Percentiles rank a stretch among this genome's conserved stretches.
Evolutionary conservation across 352 stramenopile genomes (phyloP).

Genomic region (Thraustotheca clavata): DNA sequence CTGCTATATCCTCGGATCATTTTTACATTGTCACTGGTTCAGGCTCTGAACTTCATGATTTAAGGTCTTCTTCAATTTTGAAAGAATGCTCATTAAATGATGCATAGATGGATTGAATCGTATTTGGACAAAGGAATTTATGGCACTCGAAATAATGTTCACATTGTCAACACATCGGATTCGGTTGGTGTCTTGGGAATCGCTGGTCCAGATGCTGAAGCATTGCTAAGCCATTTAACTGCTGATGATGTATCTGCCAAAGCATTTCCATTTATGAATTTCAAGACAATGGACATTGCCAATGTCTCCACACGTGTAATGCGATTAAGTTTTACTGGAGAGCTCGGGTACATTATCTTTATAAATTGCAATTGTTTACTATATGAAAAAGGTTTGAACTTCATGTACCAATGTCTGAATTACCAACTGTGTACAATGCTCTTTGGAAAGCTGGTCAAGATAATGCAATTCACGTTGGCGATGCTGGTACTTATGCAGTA

Average conservation of each 20-base stretch:
- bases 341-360: slow-evolving; percentile 9
- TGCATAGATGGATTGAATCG: slow-evolving; percentile 16
- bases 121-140: not conserved
- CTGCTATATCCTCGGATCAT: not conserved
- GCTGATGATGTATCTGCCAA: not conserved
- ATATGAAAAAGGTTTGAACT: slow-evolving; percentile 7
- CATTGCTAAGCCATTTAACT: not conserved
- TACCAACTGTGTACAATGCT: slow-evolving; percentile 2
- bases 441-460: slow-evolving; percentile 10
- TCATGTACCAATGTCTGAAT: slow-evolving; percentile 3
- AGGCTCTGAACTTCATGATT: slow-evolving; percentile 15
- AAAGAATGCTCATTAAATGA: not conserved
- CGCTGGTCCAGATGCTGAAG: not conserved
- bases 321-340: slow-evolving; percentile 18
- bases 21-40: slow-evolving; percentile 21
- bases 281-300: not conserved
- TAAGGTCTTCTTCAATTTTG: not conserved
- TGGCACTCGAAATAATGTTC: not conserved
- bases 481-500: slow-evolving; percentile 15
- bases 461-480: not conserved
- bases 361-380: not conserved
- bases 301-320: slow-evolving; percentile 7
- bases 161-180: slow-evolving; percentile 11
- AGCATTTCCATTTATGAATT: slow-evolving; percentile 17
- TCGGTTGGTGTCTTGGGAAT: slow-evolving; percentile 5